A percentile compares a stretch with the other conserved stretches of the same genome.
Conservation (phyloP, 768 basidiomycete species). For the Leccinum subtestaceum region DNA sequence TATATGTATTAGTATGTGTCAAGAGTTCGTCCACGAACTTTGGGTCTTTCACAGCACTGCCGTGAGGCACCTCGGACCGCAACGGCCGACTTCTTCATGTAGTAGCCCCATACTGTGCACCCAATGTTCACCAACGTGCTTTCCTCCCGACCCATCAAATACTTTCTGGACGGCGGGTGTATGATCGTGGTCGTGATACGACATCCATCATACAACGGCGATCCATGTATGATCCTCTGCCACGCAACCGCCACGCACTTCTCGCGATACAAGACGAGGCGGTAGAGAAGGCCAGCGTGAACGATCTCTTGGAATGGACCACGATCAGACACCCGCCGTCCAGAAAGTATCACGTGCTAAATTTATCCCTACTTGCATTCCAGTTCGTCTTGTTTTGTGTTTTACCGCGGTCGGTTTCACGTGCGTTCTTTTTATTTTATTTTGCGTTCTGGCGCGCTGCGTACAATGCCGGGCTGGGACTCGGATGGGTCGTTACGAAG, state of each 20-base stretch:
- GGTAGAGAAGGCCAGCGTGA: slow-evolving; percentile 2
- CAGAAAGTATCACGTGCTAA: slow-evolving; percentile 51
- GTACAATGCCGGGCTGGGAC: slow-evolving; percentile 88
- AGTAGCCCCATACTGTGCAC: too few species aligned
- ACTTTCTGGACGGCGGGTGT: too few species aligned
- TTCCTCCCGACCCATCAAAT: too few species aligned
- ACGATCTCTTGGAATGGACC: not conserved
- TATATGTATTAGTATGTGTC: too few species aligned
- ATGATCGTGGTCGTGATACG: too few species aligned
- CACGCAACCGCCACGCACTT: not conserved
- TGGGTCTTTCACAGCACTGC: too few species aligned
- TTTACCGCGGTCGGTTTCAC: slow-evolving; percentile 52
- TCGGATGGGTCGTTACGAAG: slow-evolving; percentile 76
- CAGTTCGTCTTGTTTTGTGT: slow-evolving; percentile 74
- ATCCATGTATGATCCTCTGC: not conserved
- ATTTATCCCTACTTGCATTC: slow-evolving; percentile 70
- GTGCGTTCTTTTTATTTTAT: slow-evolving; percentile 80
- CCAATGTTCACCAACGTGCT: too few species aligned
- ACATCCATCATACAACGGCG: too few species aligned
- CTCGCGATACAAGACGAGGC: slow-evolving; percentile 11
- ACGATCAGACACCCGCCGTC: too few species aligned
- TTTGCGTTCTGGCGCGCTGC: slow-evolving; percentile 91
- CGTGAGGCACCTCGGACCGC: too few species aligned
- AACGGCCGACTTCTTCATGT: too few species aligned
- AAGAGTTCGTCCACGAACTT: too few species aligned